Base-by-base conservation (phyloP, 2,329 filamentous ascomycete species). In the Colletotrichum euphorbiae region DNA sequence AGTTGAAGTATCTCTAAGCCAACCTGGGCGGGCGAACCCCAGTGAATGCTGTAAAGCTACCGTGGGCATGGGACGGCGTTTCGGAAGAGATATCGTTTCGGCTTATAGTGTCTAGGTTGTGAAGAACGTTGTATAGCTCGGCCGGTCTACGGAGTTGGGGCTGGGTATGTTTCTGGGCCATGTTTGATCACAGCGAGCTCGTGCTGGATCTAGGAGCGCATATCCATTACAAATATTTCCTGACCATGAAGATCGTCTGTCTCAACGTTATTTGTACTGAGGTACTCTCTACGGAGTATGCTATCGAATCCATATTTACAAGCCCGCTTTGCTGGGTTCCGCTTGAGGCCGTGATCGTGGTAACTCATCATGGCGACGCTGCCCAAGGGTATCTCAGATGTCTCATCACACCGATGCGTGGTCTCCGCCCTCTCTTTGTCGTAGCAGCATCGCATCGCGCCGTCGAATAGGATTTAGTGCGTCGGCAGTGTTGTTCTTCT, bases 1-100 rank as follows among this genome's bases (percentile, higher is more conserved):
- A 82, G 77, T 76, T 91, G 65, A 88, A 81, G 73, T 73, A 79
- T 67, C 72, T 84, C 67, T 81, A 36, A 73, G 11, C 6, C 8
- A 11, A 9, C 28, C 51, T 15, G 46, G 11, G 52, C 24, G 48
- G 28, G n/a, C 15, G n/a, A 8, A 28, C 28, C 6, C 3, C 3
- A 7, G 28, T 28, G 4, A 15, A 24, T 11, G 19, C 43, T 63
- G 48, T 54, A 50, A 46, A 38, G 19, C 12, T 42, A 54, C 33
- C 31, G 21, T 28, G 54, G 48, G 54, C 38, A 51, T 55, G 45
- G 38, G 12, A 40, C 11, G 64, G 64, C 59, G 61, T 68, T 68
- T 17, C 9, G 61, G 61, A 36, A 68, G 48, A 65, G 17, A 38
- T 28, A 4, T 28, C 4, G 28, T 28, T 28, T 28, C 28, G 6